Base-by-base conservation (phyloP, 306 rosid genomes). In the Echinosophora koreensis region DNA sequence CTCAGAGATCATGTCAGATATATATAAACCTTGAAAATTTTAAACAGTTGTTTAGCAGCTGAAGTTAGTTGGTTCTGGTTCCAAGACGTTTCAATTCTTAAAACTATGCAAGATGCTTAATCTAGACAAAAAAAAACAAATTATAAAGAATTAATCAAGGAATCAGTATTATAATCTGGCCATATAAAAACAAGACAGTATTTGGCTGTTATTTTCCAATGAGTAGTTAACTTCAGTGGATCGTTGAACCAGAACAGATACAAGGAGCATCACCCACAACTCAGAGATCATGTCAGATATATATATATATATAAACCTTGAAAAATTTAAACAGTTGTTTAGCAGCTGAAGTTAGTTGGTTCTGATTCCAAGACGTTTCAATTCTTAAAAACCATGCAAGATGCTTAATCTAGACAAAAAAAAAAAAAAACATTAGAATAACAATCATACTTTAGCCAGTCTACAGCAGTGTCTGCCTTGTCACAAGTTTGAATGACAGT, bases 371-470 rank as follows among this genome's bases (percentile, higher is more conserved):
- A 69, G 41, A 69, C 59, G 30, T 72, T 51, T 62, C 47, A 42
- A 38, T 65, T 77, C 60, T 37, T n/a, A 44, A 83, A 83, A 73
- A 55, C 34, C 15, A 42, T 66, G 65, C 22, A 56, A 51, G 22
- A 8, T 18, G 57, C 35, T 72, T 16, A 28, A 46, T 30, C 34
- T 38, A 82, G 35, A 52, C 38, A 61, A 58, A 38, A n/a, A n/a
- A n/a, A n/a, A n/a, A n/a, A n/a, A n/a, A n/a, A n/a, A 76, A 81
- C 69, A 66, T 34, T 57, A 77, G 71, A 52, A 66, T 50, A 18
- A 67, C 9, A 71, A 38, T 12, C 88, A 76, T 96, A 96, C 99
- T 76, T 91, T 60, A 96, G 93, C 98, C 99, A 96, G 77, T 96
- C 99, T 55, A 96, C 87, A 46, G 60, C 58, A 71, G 77, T 81